Percentiles rank a stretch among this genome's conserved stretches.
These are phyloP conservation scores for Gnomoniopsis sp. DNA, from an alignment of 2,329 filamentous ascomycete genomes.

Conservation along the genomic window DNA sequence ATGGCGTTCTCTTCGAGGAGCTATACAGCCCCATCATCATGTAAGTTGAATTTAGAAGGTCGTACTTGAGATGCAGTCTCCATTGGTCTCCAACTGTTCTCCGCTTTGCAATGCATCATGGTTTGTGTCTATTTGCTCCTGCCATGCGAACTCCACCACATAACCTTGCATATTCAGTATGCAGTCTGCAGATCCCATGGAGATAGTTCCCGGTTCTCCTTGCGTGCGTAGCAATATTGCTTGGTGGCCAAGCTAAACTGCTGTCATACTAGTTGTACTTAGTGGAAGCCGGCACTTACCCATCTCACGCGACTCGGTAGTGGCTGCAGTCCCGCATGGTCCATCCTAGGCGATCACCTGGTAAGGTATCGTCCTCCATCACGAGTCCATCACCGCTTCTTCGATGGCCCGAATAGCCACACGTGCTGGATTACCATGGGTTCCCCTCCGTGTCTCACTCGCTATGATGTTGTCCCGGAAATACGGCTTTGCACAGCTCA, in stretches of 20 bases:
- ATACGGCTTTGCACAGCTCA: not conserved
- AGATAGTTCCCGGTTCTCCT: too few relatives aligned
- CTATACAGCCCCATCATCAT: not conserved
- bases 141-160: too few relatives aligned
- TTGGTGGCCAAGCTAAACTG: not conserved
- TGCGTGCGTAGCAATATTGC: too few relatives aligned
- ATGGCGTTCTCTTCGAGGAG: too few relatives aligned
- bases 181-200: not conserved
- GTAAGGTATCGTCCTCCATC: not conserved
- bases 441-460: not conserved
- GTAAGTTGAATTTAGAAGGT: not conserved
- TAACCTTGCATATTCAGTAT: not conserved
- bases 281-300: not conserved
- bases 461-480: constrained; percentile 7
- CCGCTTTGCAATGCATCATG: not conserved
- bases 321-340: constrained; percentile 9
- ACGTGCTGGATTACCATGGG: not conserved
- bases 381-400: constrained; percentile 9
- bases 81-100: not conserved
- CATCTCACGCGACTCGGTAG: constrained; percentile 11
- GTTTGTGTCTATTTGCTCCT: not conserved
- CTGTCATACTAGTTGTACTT: too few relatives aligned
- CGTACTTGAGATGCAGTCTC: not conserved
- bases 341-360: constrained; percentile 2
- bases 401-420: constrained; percentile 11